Evolutionary conservation across 2,329 filamentous ascomycete species (phyloP).

Genomic region (Alternaria atra): DNA sequence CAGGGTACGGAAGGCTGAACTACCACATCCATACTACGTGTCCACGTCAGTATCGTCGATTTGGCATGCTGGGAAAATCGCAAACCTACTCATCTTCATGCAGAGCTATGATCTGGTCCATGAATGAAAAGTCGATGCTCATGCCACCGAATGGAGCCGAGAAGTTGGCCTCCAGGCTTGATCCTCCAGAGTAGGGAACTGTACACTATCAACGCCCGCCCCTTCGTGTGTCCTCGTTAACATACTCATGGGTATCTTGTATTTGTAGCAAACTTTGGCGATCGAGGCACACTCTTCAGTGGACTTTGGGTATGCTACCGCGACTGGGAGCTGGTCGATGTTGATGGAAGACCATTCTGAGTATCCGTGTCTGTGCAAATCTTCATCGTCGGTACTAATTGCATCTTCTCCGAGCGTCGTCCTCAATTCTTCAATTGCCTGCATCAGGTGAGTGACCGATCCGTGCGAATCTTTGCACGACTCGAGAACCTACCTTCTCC

Average conservation of each 20-base stretch:
- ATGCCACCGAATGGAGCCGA: slow-evolving; percentile 86
- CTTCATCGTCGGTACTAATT: slow-evolving; percentile 71
- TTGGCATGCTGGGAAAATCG: not conserved
- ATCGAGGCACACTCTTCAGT: slow-evolving; percentile 72
- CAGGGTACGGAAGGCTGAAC: slow-evolving; percentile 93
- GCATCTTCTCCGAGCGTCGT: slow-evolving; percentile 63
- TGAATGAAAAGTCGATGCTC: slow-evolving; percentile 86
- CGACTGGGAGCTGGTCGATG: slow-evolving; percentile 68
- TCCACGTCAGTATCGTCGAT: slow-evolving; percentile 28
- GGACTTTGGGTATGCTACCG: slow-evolving; percentile 69
- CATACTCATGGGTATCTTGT: slow-evolving; percentile 76
- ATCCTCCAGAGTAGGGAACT: slow-evolving; percentile 86
- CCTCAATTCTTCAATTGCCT: slow-evolving; percentile 67
- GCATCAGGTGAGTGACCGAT: slow-evolving; percentile 12
- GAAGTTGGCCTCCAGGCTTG: slow-evolving; percentile 89
- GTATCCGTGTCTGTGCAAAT: slow-evolving; percentile 70
- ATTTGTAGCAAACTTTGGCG: slow-evolving; percentile 77
- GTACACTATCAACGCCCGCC: not conserved
- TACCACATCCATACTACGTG: slow-evolving; percentile 78
- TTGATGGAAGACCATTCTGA: slow-evolving; percentile 78
- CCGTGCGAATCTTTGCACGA: not conserved
- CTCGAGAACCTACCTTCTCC: slow-evolving; percentile 54
- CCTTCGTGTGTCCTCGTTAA: not conserved
- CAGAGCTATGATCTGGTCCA: slow-evolving; percentile 82
- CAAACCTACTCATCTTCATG: slow-evolving; percentile 73